Base-by-base conservation (phyloP, 345 rosid genomes). In the Aquilaria sinensis region DNA sequence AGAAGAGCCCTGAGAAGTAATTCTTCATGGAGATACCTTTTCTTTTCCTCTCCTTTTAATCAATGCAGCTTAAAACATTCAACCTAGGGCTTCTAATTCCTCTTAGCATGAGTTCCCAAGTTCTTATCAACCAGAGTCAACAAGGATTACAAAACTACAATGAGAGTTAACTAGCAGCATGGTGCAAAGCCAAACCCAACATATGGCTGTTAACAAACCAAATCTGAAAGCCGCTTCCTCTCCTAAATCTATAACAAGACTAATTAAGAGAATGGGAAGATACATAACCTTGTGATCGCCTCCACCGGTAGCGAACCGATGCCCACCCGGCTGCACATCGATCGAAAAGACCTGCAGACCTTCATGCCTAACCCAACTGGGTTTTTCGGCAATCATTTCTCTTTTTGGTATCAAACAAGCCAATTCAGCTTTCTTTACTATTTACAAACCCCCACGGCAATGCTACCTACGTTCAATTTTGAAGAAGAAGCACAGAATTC, bases 291-390 rank as follows among this genome's bases (percentile, higher is more conserved):
- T 94, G 78, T 91, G 93, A 78, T 94, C 97, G 61, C 99, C 97
- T 68, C 97, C 99, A 59, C 99, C 97, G 31, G 97, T 90, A 58
- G 97, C 97, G 74, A 94, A 90, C 86, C 99, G 75, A 66, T 77
- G 89, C n/a, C 85, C 91, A 64, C 91, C 89, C 64, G 99, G 97
- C 63, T 91, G 99, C 69, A 95, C 86, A 72, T 95, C 99, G 77
- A 91, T 81, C 72, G 97, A 91, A 83, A 95, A 91, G 64, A 94
- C 91, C 78, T 87, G 99, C 84, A 89, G 78, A 68, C 99, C 97
- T 73, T 91, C 97, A 75, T 94, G 99, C 70, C 80, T 85, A 70
- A 94, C 89, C 99, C 99, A 95, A 72, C 64, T 60, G 57, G 97
- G 97, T 68, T 91, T 95, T 87, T 95, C 99, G 47, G 96, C 96